A percentile compares a stretch with the other conserved stretches of the same genome.
phyloP scores from a whole-genome alignment of 2,329 filamentous ascomycete genomes.

The Sclerotinia sclerotiorum region DNA sequence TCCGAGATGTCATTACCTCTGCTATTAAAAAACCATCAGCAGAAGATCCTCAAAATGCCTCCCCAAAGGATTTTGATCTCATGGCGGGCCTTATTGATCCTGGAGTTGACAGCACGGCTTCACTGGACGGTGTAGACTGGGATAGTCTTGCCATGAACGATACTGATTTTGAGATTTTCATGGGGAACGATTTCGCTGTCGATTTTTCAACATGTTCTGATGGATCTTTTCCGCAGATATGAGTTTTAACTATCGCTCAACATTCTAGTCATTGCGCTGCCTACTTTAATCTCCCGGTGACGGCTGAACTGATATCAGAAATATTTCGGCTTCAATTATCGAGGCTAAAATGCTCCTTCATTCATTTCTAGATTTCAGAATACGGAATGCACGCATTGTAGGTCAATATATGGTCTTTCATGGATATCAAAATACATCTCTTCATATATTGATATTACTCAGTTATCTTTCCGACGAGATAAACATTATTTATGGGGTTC shows the following conservation, averaged over 20 bases:
- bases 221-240: background rate
- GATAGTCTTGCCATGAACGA: constrained; percentile 21
- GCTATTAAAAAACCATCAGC: constrained; percentile 25
- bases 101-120: background rate
- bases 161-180: constrained; percentile 23
- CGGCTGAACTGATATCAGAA: background rate
- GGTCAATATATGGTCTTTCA: background rate
- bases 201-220: constrained; percentile 19
- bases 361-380: background rate
- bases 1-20: constrained; percentile 41
- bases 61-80: constrained; percentile 29
- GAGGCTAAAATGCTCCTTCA: background rate
- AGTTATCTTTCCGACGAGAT: constrained; percentile 15
- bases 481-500: constrained; percentile 10
- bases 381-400: background rate
- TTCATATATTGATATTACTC: background rate
- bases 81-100: constrained; percentile 27
- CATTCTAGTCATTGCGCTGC: background rate
- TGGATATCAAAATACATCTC: background rate
- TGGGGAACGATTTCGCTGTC: constrained; percentile 21
- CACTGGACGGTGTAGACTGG: constrained; percentile 23
- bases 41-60: constrained; percentile 20
- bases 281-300: background rate
- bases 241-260: background rate
- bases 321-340: background rate